Conservation (phyloP, 257 asterid species). For the Jaltomata sinuosa region DNA sequence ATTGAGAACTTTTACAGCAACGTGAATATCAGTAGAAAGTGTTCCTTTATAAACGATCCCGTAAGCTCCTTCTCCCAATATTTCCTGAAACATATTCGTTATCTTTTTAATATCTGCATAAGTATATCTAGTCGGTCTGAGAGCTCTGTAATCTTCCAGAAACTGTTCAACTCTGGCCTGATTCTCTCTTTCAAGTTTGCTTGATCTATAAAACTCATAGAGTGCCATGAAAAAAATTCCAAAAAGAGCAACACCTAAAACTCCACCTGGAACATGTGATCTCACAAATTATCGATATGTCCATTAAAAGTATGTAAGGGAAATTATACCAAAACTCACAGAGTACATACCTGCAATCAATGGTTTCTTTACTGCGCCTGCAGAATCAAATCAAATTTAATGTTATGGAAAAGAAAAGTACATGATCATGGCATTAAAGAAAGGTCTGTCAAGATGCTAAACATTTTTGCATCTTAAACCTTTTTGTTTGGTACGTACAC, state of each 20-base stretch:
- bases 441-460: too few species aligned
- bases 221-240: background rate
- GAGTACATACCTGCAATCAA: background rate
- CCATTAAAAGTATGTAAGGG: background rate
- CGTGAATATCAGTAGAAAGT: slow-evolving; percentile 21
- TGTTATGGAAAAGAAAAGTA: background rate
- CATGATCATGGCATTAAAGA: background rate
- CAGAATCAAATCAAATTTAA: background rate
- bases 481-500: too few species aligned
- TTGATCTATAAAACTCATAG: background rate
- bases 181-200: slow-evolving; percentile 7
- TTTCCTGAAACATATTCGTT: slow-evolving; percentile 21
- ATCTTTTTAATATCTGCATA: slow-evolving; percentile 33
- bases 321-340: too few species aligned
- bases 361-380: background rate
- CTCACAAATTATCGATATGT: background rate
- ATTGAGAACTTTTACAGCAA: slow-evolving; percentile 26
- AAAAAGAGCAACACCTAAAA: background rate
- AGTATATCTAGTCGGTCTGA: slow-evolving; percentile 29
- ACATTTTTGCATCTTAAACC: too few species aligned
- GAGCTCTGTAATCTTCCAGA: background rate
- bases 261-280: background rate
- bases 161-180: slow-evolving; percentile 22
- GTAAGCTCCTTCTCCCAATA: slow-evolving; percentile 33
- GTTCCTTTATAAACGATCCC: slow-evolving; percentile 33